These are phyloP conservation scores for Dimocarpus longan DNA, from an alignment of 345 rosid species.

Conservation along the genomic window DNA sequence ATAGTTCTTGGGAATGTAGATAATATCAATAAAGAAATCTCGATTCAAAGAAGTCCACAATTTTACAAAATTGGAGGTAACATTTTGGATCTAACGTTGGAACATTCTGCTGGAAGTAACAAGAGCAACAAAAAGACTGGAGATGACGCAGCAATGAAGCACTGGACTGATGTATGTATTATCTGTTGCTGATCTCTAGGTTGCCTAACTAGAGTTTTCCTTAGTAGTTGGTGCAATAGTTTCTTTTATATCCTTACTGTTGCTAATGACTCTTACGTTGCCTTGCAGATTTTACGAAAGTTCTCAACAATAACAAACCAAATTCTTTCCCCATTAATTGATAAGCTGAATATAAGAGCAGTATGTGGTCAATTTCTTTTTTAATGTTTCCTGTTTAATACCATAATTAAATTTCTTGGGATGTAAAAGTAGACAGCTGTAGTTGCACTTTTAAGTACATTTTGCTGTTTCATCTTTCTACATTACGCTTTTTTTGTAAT, in stretches of 20 bases:
- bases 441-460: not conserved
- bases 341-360: constrained; percentile 50
- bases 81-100: constrained; percentile 31
- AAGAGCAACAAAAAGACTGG: constrained; percentile 30
- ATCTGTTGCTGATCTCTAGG: constrained; percentile 20
- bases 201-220: constrained; percentile 13
- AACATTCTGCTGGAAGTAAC: constrained; percentile 35
- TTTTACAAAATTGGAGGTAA: constrained; percentile 29
- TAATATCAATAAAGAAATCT: constrained; percentile 27
- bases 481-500: constrained; percentile 9
- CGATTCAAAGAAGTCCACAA: constrained; percentile 36
- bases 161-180: constrained; percentile 66
- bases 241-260: not conserved
- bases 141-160: constrained; percentile 35
- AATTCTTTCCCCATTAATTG: constrained; percentile 50
- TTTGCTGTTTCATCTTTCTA: constrained; percentile 3
- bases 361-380: constrained; percentile 38
- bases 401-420: not conserved
- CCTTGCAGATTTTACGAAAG: constrained; percentile 64
- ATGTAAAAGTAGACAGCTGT: not conserved
- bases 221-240: constrained; percentile 1
- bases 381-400: constrained; percentile 13
- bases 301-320: constrained; percentile 50
- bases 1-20: constrained; percentile 32
- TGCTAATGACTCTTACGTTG: constrained; percentile 28